phyloP scores from a whole-genome alignment of 1,139 yeast species.

The Scheffersomyces illinoinensis region DNA sequence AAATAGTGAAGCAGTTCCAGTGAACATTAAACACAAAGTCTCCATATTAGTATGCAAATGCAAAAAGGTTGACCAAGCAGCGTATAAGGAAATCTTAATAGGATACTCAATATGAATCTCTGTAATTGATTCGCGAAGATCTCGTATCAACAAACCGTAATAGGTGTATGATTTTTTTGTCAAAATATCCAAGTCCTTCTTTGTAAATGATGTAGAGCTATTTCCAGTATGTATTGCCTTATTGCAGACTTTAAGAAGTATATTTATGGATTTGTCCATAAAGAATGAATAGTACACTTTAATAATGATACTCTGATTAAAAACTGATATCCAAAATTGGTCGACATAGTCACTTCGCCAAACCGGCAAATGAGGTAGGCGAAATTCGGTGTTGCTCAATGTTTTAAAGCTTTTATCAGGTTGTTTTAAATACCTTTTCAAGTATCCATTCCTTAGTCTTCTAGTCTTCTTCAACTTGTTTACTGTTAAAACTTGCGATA shows the following conservation, averaged over 20 bases:
- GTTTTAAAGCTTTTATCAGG: slow-evolving; percentile 13
- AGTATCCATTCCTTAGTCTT: slow-evolving; percentile 15
- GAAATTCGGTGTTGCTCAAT: slow-evolving; percentile 16
- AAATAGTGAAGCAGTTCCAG: slow-evolving; percentile 38
- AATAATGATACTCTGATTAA: slow-evolving; percentile 25
- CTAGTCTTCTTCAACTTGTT: slow-evolving; percentile 9
- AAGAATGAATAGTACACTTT: slow-evolving; percentile 35
- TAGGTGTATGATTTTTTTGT: slow-evolving; percentile 35
- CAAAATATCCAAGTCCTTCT: slow-evolving; percentile 29
- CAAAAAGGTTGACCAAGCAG: slow-evolving; percentile 39
- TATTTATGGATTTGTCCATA: slow-evolving; percentile 39
- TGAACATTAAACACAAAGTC: slow-evolving; percentile 32
- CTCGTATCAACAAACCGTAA: slow-evolving; percentile 36
- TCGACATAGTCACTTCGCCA: slow-evolving; percentile 24
- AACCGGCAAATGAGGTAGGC: slow-evolving; percentile 23
- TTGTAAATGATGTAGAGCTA: slow-evolving; percentile 23
- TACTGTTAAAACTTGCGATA: slow-evolving; percentile 6
- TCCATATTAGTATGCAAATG: slow-evolving; percentile 36
- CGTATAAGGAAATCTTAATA: slow-evolving; percentile 37
- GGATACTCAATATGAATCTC: slow-evolving; percentile 37
- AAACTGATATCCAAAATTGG: slow-evolving; percentile 31
- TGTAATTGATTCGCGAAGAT: slow-evolving; percentile 33
- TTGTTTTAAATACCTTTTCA: slow-evolving; percentile 14
- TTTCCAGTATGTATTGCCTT: slow-evolving; percentile 5
- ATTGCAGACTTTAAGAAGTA: slow-evolving; percentile 29